Evolutionary conservation across 2,329 filamentous ascomycete genomes (phyloP).

Genomic region (Talaromyces piceae): DNA sequence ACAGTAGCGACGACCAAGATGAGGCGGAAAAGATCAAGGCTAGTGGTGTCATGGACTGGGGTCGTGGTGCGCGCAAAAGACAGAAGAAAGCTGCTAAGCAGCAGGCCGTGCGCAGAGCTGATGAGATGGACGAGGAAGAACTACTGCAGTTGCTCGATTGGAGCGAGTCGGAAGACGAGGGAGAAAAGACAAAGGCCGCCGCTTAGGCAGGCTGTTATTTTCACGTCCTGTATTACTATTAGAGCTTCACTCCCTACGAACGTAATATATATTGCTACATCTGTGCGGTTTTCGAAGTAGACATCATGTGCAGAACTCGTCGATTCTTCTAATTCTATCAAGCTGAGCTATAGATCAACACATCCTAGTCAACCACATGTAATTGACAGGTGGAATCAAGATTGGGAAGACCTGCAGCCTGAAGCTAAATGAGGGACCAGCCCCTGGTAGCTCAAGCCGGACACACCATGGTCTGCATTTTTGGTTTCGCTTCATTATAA

Average conservation of each 20-base stretch:
- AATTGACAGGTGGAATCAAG: too few relatives aligned
- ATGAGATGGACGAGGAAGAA: conserved; percentile 63
- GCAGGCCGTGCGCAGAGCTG: conserved; percentile 51
- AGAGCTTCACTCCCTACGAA: not conserved
- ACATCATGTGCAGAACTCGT: too few relatives aligned
- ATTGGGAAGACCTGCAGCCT: not conserved
- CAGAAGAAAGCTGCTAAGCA: conserved; percentile 58
- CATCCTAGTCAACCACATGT: not conserved
- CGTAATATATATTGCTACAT: too few relatives aligned
- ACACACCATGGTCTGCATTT: not conserved
- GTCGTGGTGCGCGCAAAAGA: conserved; percentile 58
- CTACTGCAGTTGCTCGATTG: conserved; percentile 58
- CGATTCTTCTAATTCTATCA: too few relatives aligned
- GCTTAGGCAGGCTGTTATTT: not conserved
- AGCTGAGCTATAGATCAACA: not conserved
- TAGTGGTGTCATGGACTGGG: conserved; percentile 49
- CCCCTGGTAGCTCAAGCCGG: not conserved
- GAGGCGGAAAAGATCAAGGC: conserved; percentile 29
- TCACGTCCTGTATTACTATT: not conserved
- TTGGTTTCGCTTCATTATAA: not conserved
- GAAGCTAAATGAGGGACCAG: not conserved
- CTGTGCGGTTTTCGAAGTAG: too few relatives aligned
- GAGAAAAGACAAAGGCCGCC: not conserved
- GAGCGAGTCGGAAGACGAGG: conserved; percentile 28
- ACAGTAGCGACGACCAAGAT: conserved; percentile 36